Conservation (phyloP, 2,329 filamentous ascomycete species). For the Fusarium multiceps region DNA sequence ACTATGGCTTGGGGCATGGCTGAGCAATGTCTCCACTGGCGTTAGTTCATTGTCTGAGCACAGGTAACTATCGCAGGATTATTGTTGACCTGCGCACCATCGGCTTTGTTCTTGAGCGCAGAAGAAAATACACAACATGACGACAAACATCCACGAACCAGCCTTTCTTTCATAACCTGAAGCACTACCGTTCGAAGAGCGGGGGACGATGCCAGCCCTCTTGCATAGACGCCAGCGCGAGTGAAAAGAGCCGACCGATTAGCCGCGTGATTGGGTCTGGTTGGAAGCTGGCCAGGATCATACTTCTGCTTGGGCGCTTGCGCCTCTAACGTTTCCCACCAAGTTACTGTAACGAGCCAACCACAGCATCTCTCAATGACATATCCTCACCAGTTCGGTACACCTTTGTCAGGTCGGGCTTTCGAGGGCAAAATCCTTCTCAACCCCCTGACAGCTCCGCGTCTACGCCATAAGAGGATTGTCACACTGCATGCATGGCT, state of each 20-base stretch:
- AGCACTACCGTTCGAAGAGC: slow-evolving; percentile 25
- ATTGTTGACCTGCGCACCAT: not conserved
- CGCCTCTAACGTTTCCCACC: slow-evolving; percentile 46
- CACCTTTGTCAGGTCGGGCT: slow-evolving; percentile 22
- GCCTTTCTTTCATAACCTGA: slow-evolving; percentile 25
- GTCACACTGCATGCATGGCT: slow-evolving; percentile 49
- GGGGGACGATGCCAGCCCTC: slow-evolving; percentile 28
- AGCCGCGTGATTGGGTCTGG: slow-evolving; percentile 47
- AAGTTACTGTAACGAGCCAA: slow-evolving; percentile 33
- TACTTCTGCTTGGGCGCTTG: slow-evolving; percentile 41
- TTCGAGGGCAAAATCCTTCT: slow-evolving; percentile 38
- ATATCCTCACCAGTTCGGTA: slow-evolving; percentile 27
- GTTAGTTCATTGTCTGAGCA: slow-evolving; percentile 3
- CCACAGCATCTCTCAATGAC: slow-evolving; percentile 28
- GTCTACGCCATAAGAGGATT: slow-evolving; percentile 37
- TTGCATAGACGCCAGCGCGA: slow-evolving; percentile 48
- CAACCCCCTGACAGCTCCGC: slow-evolving; percentile 27
- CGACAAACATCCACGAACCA: slow-evolving; percentile 11
- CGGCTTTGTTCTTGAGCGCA: slow-evolving; percentile 6
- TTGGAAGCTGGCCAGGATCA: slow-evolving; percentile 27
- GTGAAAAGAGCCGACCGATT: slow-evolving; percentile 47
- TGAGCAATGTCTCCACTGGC: slow-evolving; percentile 33
- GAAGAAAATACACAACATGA: not conserved
- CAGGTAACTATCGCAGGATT: not conserved
- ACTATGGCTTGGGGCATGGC: slow-evolving; percentile 36